Percentiles rank a stretch among this genome's conserved stretches.
Conservation (phyloP, 768 basidiomycete genomes). For the Chlorophyllum brunneum region DNA sequence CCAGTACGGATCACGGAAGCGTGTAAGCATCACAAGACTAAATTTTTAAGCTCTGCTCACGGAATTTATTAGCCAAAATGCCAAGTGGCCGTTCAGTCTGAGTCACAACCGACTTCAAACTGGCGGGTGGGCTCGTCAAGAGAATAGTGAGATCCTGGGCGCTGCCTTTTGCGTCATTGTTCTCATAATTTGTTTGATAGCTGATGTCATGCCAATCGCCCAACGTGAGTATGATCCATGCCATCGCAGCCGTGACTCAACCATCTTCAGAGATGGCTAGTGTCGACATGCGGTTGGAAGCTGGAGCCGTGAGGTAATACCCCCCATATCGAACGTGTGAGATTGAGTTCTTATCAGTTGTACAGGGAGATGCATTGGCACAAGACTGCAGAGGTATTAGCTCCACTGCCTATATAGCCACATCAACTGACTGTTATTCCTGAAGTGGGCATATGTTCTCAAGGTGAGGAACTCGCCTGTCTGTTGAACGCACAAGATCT, state of each 20-base stretch:
- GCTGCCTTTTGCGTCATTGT: neutral
- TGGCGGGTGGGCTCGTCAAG: constrained; percentile 58
- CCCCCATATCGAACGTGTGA: too few relatives aligned
- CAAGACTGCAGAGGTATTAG: constrained; percentile 38
- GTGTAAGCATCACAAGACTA: constrained; percentile 27
- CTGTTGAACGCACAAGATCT: neutral
- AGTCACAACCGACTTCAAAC: constrained; percentile 54
- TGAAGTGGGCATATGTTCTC: constrained; percentile 51
- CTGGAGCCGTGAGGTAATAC: constrained; percentile 42
- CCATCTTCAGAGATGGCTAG: constrained; percentile 32
- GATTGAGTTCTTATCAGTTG: neutral
- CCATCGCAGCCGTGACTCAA: neutral
- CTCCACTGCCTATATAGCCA: neutral
- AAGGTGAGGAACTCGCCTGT: constrained; percentile 22
- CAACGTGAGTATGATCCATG: constrained; percentile 27
- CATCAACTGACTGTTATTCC: constrained; percentile 8
- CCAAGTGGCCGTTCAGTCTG: constrained; percentile 55
- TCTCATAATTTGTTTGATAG: constrained; percentile 22
- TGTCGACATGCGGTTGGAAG: constrained; percentile 49
- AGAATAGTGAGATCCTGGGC: constrained; percentile 35
- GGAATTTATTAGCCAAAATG: constrained; percentile 32
- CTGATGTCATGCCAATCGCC: constrained; percentile 46
- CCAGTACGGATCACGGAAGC: constrained; percentile 39
- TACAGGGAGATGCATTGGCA: constrained; percentile 54
- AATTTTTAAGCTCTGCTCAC: neutral